Evolutionary conservation across 768 basidiomycete genomes (phyloP), one percentile per base, ranked within the genome.

Genomic region (Lactifluus echinatus): DNA sequence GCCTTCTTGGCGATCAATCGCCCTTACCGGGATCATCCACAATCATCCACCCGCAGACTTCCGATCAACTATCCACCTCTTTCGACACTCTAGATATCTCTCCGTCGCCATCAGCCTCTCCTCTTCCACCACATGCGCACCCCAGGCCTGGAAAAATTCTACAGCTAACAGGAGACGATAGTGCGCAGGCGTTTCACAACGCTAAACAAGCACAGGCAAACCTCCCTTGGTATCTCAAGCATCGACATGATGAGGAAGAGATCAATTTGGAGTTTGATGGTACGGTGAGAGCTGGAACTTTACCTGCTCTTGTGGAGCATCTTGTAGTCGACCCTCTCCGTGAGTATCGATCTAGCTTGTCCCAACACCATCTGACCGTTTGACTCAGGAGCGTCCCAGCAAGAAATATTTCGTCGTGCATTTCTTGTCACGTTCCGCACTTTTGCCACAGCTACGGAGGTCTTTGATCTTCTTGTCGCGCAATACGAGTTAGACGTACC

Each of bases 391-490:
- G 58, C 56, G 49, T 60, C 63, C 29, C 56, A 66, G 23, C 67
- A 68, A 28, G 62, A 67, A 12, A 61, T 67, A 11, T 86, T 77
- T 66, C 74, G 76, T 26, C 74, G 76, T 31, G 76, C 80, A n/a
- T 94, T 95, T 73, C 75, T 94, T 44, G 83, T 81, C 70, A 93
- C 91, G 15, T 91, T 89, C 72, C 78, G 83, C 52, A 87, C 89
- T 0, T 92, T 94, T 67, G 84, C 82, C 24, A 81, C 80, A 6
- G 79, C 88, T 2, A 78, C 82, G 40, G 72, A 76, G 40, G 70
- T 94, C 2, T 83, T 92, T 62, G 83, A 87, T 29, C 71, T 82
- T 49, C 79, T 94, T 29, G 71, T 83, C 17, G 76, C 81, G 37
- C 77, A 80, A 15, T 93, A 84, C 70, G 71, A 78, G 54, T 76